Evolutionary conservation across 2,329 filamentous ascomycete genomes (phyloP).

Genomic region (Metarhizium album): DNA sequence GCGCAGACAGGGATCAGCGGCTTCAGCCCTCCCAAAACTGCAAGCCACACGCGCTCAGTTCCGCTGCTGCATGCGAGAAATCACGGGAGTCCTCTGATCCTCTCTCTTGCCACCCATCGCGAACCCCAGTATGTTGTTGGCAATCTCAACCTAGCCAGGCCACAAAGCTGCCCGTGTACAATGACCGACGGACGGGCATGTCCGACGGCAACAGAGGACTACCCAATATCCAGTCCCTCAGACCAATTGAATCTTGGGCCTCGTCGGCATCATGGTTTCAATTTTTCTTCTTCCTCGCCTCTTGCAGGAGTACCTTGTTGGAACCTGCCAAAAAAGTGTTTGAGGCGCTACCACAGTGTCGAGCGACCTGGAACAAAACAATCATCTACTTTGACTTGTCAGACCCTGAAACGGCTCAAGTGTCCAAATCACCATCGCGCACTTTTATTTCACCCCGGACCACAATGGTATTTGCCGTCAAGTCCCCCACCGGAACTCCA

Average conservation of each 20-base stretch:
- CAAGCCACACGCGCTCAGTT: neutral
- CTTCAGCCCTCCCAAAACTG: neutral
- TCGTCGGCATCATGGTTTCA: neutral
- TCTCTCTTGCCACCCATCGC: neutral
- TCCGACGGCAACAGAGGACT: neutral
- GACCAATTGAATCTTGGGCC: neutral
- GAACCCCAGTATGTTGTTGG: neutral
- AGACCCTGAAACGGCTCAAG: neutral
- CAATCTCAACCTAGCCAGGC: neutral
- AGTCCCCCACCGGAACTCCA: neutral
- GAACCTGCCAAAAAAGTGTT: neutral
- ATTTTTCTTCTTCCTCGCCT: too few species aligned
- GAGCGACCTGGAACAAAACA: neutral
- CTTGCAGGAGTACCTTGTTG: neutral
- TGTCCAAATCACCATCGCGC: neutral
- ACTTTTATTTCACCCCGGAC: neutral
- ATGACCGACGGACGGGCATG: neutral
- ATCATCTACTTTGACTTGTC: neutral
- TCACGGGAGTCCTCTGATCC: neutral
- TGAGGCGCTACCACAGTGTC: too few species aligned
- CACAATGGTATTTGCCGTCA: neutral
- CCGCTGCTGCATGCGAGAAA: neutral
- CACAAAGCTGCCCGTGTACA: neutral
- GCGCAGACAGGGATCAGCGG: constrained; percentile 1
- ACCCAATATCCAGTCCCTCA: too few species aligned